Conservation (phyloP, 441 rosid genomes). For the Gossypium davidsonii region DNA sequence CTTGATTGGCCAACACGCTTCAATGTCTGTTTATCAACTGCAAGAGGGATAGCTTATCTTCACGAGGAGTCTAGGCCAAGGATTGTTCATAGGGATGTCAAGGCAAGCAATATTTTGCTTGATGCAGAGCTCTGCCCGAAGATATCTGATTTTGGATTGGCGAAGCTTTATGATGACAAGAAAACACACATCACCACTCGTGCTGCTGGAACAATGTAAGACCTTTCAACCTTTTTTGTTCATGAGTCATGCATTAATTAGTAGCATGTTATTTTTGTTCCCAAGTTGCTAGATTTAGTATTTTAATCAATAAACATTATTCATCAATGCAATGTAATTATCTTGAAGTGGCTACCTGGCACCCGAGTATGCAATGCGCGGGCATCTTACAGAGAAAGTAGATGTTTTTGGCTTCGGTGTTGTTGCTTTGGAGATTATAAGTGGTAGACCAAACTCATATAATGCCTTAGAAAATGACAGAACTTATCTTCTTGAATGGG, state of each 20-base stretch:
- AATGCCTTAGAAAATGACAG: conserved; percentile 33
- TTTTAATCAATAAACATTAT: neutral
- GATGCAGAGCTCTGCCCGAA: conserved; percentile 56
- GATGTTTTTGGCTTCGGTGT: conserved; percentile 78
- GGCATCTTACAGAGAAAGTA: conserved; percentile 69
- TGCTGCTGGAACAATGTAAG: conserved; percentile 71
- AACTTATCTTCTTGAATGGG: conserved; percentile 75
- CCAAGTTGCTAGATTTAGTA: neutral
- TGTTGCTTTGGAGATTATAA: conserved; percentile 51
- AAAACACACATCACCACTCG: conserved; percentile 67
- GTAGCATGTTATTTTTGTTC: neutral
- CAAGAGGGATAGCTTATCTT: conserved; percentile 70
- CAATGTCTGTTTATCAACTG: conserved; percentile 51
- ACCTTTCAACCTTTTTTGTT: neutral
- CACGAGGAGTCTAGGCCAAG: conserved; percentile 69
- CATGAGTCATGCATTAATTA: neutral
- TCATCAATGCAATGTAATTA: neutral
- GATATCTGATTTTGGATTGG: conserved; percentile 75
- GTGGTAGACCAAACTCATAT: conserved; percentile 63
- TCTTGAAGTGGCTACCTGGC: conserved; percentile 60
- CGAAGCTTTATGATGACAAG: conserved; percentile 67
- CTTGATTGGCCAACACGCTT: conserved; percentile 46
- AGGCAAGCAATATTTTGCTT: conserved; percentile 54
- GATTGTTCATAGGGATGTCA: conserved; percentile 71
- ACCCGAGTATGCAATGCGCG: conserved; percentile 76